Evolutionary conservation across 1,284 basidiomycete genomes (phyloP), one percentile per base, ranked within the genome.

Genomic region (Singerocomus rubriflavus): DNA sequence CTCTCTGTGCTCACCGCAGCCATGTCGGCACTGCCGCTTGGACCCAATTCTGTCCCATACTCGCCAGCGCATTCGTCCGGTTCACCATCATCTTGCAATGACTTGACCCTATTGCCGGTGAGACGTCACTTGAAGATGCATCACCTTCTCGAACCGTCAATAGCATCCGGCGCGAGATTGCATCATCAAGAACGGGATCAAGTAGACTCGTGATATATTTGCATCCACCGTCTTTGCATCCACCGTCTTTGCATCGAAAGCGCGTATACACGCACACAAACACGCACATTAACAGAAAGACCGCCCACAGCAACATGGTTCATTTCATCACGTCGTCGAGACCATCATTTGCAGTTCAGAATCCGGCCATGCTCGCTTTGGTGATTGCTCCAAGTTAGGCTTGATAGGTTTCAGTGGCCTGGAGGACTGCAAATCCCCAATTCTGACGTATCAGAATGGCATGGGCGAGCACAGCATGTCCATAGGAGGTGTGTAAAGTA

Each of bases 51-150:
- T 59, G 48, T 4, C 54, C 62, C 29, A 71, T 65, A 45, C 69
- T 71, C 11, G 58, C 66, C 3, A 69, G 50, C 11, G 64, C 63
- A 39, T 61, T 68, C 27, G 65, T 57, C 46, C 69, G 56, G 55
- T 74, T 72, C 35, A 70, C 55, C 32, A 75, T 61, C 7, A 70
- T 66, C 50, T 67, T 71, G 17, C 57, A 45, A 39, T 54, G 53
- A 16, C 68, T 62, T 45, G 59, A 59, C 53, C 70, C 64, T 17
- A 74, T 58, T 14, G 59, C 59, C 5, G 65, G 69, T 8, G 60
- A 59, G 52, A 67, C 65, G 16, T 57, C 55, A 50, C 68, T 65
- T 21, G 63, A 57, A 65, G 69, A 4, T 68, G 72, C 37, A 65
- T 54, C 44, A 72, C 64, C 56, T 74, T 71, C 21, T 59, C 47